Evolutionary conservation across 2,329 filamentous ascomycete species (phyloP).

Genomic region (Aspergillus transmontanensis): DNA sequence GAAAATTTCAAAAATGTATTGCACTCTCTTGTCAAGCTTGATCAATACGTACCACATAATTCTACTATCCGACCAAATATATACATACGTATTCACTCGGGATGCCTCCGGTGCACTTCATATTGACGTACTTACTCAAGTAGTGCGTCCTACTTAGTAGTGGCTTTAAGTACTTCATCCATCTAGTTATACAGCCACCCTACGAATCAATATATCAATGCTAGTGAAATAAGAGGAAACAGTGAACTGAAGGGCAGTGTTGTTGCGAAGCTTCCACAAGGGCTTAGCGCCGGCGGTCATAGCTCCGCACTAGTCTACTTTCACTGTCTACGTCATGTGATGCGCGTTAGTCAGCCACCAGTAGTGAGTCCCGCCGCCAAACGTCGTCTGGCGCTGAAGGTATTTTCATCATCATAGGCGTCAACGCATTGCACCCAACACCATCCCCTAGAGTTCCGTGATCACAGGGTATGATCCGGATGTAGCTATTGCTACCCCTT

Average conservation of each 20-base stretch:
- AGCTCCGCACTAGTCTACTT: not conserved
- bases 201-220: not conserved
- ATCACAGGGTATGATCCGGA: constrained; percentile 36
- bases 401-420: constrained; percentile 19
- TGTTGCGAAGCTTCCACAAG: not conserved
- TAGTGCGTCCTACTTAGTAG: not conserved
- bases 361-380: constrained; percentile 1
- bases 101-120: too few species aligned
- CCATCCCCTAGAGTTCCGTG: constrained; percentile 30
- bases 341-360: not conserved
- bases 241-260: not conserved
- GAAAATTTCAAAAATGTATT: not conserved
- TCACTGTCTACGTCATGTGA: not conserved
- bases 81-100: too few species aligned
- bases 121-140: not conserved
- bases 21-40: not conserved
- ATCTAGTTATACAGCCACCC: not conserved
- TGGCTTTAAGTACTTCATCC: not conserved
- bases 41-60: not conserved
- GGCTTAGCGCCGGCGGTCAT: not conserved
- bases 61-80: not conserved
- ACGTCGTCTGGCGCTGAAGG: constrained; percentile 22
- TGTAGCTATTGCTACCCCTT: constrained; percentile 35
- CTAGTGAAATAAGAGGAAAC: not conserved
- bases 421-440: constrained; percentile 20